Percentiles rank a stretch among this genome's conserved stretches.
phyloP scores from a whole-genome alignment of 345 rosid genomes.

The Cardiospermum halicacabum region DNA sequence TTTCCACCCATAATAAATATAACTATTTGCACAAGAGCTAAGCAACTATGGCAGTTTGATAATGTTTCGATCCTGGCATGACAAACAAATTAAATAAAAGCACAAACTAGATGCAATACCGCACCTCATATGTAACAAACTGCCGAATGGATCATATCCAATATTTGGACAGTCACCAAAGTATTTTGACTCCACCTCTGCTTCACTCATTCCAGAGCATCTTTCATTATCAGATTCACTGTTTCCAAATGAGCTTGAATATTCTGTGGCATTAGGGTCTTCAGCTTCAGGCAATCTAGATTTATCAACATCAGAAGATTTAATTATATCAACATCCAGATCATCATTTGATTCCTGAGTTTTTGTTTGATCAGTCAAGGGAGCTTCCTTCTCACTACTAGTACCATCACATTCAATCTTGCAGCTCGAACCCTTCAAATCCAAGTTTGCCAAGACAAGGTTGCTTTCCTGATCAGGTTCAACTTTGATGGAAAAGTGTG shows the following conservation, averaged over 20 bases:
- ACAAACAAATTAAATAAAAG: neutral
- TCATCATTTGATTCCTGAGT: conserved; percentile 34
- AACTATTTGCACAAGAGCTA: neutral
- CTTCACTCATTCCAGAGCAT: conserved; percentile 51
- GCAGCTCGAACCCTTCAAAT: conserved; percentile 26
- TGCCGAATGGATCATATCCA: conserved; percentile 48
- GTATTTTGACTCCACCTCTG: conserved; percentile 77
- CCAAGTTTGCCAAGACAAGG: conserved; percentile 20
- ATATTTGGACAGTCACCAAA: conserved; percentile 43
- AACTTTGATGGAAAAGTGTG: conserved; percentile 16
- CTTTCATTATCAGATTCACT: conserved; percentile 48
- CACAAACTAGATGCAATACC: conserved; percentile 11
- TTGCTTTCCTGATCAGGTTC: conserved; percentile 31
- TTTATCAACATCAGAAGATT: conserved; percentile 24
- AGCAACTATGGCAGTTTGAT: neutral
- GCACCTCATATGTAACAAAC: conserved; percentile 56
- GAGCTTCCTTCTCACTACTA: conserved; percentile 13
- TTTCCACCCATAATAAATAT: neutral
- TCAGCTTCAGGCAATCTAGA: conserved; percentile 23
- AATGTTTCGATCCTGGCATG: neutral
- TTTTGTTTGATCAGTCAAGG: conserved; percentile 17
- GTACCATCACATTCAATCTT: conserved; percentile 27
- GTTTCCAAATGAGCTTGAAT: conserved; percentile 82
- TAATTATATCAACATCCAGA: conserved; percentile 53
- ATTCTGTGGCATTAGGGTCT: conserved; percentile 85